Evolutionary conservation across 2,329 filamentous ascomycete species (phyloP).

Genomic region (Fusarium piperis): DNA sequence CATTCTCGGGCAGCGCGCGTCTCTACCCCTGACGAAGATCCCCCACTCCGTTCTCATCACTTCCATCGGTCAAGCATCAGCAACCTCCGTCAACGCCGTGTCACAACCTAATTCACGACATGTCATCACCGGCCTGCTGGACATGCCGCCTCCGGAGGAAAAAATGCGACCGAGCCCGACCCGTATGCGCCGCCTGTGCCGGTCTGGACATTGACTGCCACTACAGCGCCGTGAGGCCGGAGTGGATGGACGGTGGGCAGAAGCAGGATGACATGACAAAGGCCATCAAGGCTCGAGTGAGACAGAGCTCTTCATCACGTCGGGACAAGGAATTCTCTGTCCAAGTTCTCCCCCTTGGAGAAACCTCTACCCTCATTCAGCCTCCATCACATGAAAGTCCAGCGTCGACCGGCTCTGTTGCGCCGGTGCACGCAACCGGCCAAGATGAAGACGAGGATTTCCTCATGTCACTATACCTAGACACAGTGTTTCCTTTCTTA

Average conservation of each 20-base stretch:
- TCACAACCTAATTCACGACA: background rate
- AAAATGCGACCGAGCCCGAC: background rate
- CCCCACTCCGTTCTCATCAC: background rate
- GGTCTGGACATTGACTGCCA: background rate
- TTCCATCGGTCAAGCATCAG: background rate
- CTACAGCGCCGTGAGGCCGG: background rate
- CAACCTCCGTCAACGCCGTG: background rate
- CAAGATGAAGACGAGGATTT: background rate
- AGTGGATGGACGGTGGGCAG: background rate
- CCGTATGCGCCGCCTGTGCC: background rate
- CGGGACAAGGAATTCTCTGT: background rate
- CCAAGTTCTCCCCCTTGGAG: background rate
- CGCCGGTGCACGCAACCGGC: background rate
- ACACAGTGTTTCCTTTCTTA: background rate
- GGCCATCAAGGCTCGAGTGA: background rate
- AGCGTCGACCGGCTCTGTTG: background rate
- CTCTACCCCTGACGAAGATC: background rate
- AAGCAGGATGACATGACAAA: background rate
- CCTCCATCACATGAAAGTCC: background rate
- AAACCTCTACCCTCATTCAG: background rate
- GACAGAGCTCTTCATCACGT: background rate
- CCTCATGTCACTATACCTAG: background rate
- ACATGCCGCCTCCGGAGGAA: background rate
- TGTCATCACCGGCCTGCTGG: background rate
- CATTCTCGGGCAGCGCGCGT: background rate